Conservation (phyloP, 2,329 filamentous ascomycete genomes). For the Grosmannia clavigera region DNA sequence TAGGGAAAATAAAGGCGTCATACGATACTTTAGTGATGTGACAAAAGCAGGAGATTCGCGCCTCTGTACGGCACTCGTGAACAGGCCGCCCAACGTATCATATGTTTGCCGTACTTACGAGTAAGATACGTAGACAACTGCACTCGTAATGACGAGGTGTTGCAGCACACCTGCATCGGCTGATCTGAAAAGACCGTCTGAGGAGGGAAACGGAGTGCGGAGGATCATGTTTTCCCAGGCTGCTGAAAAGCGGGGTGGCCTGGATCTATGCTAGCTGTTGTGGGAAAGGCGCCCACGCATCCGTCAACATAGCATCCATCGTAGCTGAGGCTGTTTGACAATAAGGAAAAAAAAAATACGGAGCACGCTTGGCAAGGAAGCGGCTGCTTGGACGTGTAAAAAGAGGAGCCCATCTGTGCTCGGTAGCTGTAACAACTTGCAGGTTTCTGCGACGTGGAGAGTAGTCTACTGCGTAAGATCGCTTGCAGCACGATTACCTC, state of each 20-base stretch:
- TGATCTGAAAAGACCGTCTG: neutral
- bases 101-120: neutral
- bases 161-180: neutral
- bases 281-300: neutral
- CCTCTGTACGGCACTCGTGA: too few species aligned
- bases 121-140: neutral
- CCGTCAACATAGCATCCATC: neutral
- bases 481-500: too few species aligned
- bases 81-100: too few species aligned
- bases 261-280: neutral
- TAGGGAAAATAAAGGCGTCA: too few species aligned
- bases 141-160: neutral
- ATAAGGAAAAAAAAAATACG: neutral
- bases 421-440: too few species aligned
- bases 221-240: neutral
- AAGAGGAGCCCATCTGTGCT: too few species aligned
- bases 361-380: too few species aligned
- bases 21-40: too few species aligned
- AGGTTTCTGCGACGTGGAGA: too few species aligned
- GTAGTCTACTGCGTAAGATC: too few species aligned
- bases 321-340: neutral
- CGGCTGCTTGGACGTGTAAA: too few species aligned
- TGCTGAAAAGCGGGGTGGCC: neutral
- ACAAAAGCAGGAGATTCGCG: too few species aligned
- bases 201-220: neutral